A percentile compares a stretch with the other conserved stretches of the same genome.
phyloP scores from a whole-genome alignment of 306 rosid genomes.

The Cucurbita pepo region DNA sequence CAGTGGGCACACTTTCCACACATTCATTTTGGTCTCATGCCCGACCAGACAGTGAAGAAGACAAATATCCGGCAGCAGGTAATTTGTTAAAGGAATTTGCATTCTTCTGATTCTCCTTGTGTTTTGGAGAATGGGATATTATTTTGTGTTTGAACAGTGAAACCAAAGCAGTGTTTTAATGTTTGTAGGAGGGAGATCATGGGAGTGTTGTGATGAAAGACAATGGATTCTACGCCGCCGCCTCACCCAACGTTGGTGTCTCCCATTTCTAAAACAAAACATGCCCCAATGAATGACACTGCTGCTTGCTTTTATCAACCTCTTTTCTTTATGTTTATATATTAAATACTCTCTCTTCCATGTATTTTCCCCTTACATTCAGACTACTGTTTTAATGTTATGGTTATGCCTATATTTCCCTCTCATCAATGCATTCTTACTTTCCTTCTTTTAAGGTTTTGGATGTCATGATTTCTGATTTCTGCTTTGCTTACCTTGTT shows the following conservation, averaged over 20 bases:
- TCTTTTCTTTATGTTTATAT: background rate
- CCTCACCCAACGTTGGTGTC: slow-evolving; percentile 28
- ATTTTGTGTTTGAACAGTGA: background rate
- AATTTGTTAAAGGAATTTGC: background rate
- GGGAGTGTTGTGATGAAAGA: slow-evolving; percentile 35
- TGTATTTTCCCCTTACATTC: no score
- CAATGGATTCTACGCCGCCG: slow-evolving; percentile 25
- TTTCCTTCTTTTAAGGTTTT: no score
- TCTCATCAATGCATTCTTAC: no score
- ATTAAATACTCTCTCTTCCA: no score
- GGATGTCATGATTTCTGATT: no score
- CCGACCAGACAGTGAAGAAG: slow-evolving; percentile 38
- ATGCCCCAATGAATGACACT: no score
- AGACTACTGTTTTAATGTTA: no score
- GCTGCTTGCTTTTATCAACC: no score
- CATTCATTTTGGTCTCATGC: slow-evolving; percentile 50
- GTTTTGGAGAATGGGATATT: background rate
- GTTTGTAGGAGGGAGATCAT: slow-evolving; percentile 25
- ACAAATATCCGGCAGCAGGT: slow-evolving; percentile 45
- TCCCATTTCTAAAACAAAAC: slow-evolving; percentile 11
- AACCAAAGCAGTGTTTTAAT: background rate
- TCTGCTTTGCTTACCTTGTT: no score
- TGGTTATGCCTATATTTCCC: no score
- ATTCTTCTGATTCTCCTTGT: background rate
- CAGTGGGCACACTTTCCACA: slow-evolving; percentile 55